Evolutionary conservation across 306 rosid genomes (phyloP).

Genomic region (Hippophae rhamnoides): DNA sequence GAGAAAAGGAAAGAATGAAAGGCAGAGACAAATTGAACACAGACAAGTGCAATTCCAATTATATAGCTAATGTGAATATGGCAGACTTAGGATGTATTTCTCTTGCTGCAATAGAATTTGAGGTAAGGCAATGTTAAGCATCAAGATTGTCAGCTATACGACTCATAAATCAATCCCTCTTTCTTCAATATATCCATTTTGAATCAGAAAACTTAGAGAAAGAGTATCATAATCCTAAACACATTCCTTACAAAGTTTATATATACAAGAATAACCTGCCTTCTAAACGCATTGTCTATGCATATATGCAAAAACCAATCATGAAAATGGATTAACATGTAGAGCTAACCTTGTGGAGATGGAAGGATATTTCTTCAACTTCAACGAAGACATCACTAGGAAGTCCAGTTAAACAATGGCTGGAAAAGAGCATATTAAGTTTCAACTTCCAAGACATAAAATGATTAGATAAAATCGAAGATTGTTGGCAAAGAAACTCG

Average conservation of each 20-base stretch:
- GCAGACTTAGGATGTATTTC: too few relatives aligned
- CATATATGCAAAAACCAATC: neutral
- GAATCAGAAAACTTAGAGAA: too few relatives aligned
- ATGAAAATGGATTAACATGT: constrained; percentile 5
- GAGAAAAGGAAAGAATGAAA: neutral
- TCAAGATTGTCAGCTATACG: too few relatives aligned
- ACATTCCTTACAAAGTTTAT: too few relatives aligned
- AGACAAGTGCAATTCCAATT: too few relatives aligned
- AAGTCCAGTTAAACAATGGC: constrained; percentile 84
- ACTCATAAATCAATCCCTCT: too few relatives aligned
- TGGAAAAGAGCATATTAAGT: constrained; percentile 18
- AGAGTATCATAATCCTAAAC: too few relatives aligned
- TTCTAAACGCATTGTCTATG: constrained; percentile 7
- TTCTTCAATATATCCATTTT: too few relatives aligned
- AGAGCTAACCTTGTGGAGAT: constrained; percentile 75
- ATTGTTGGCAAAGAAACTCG: neutral
- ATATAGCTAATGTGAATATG: too few relatives aligned
- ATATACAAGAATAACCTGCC: neutral
- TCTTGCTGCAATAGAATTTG: too few relatives aligned
- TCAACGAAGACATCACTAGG: constrained; percentile 69
- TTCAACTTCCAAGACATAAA: constrained; percentile 8
- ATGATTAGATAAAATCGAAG: neutral
- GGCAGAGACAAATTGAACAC: neutral
- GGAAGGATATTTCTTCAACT: constrained; percentile 62
- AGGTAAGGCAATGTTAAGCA: too few relatives aligned